Conservation (phyloP, 169 alveolate species). For the Eimeria falciformis region DNA sequence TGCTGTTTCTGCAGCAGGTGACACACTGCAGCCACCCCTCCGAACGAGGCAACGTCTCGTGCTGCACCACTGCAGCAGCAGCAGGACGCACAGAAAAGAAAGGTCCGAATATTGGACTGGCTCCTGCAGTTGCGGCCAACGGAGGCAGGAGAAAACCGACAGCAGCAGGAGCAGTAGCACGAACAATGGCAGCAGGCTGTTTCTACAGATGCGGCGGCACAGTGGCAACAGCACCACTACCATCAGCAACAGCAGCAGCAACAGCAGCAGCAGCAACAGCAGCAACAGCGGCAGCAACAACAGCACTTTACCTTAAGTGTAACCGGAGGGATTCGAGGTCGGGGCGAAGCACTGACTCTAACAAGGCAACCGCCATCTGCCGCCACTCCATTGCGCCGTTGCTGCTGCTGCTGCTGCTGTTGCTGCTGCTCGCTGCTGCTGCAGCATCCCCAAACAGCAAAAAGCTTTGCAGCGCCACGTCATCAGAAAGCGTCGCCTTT, state of each 20-base stretch:
- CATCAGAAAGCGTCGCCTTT: background rate
- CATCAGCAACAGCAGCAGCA: slow-evolving; percentile 23
- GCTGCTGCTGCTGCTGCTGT: slow-evolving; percentile 34
- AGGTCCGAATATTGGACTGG: too few relatives aligned
- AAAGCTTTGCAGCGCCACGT: slow-evolving; percentile 3
- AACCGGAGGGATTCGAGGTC: background rate
- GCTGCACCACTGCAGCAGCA: slow-evolving; percentile 44
- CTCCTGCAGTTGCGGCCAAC: too few relatives aligned
- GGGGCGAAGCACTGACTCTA: background rate
- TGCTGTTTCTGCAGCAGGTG: background rate
- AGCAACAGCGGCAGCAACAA: background rate
- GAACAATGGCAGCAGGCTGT: too few relatives aligned
- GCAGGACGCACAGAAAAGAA: too few relatives aligned
- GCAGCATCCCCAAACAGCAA: slow-evolving; percentile 4
- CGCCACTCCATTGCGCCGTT: background rate
- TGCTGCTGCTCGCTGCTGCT: slow-evolving; percentile 5
- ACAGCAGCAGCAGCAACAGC: slow-evolving; percentile 10
- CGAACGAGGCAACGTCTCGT: background rate
- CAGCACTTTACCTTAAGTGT: slow-evolving; percentile 2
- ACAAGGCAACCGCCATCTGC: slow-evolving; percentile 6
- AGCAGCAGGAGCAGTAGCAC: too few relatives aligned
- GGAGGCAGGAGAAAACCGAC: too few relatives aligned
- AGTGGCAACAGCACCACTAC: background rate
- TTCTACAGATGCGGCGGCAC: too few relatives aligned
- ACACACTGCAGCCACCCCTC: slow-evolving; percentile 34